Evolutionary conservation across 768 basidiomycete genomes (phyloP).

Genomic region (Boletus speciosus): DNA sequence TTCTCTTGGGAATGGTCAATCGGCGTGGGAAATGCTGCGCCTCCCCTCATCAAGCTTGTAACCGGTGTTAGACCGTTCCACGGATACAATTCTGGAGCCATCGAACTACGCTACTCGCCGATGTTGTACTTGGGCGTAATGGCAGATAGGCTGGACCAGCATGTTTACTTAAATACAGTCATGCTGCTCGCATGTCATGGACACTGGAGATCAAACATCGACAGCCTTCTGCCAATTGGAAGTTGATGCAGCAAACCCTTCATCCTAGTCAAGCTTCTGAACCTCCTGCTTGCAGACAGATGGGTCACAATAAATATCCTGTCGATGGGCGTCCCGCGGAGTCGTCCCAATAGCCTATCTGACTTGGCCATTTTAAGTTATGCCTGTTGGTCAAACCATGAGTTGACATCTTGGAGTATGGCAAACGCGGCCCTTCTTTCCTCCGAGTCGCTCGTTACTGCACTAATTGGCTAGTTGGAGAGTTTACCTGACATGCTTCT

Average conservation of each 20-base stretch:
- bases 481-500: background rate
- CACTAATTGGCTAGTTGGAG: background rate
- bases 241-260: background rate
- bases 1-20: background rate
- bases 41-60: too few species aligned
- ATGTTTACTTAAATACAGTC: too few species aligned
- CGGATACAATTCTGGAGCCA: too few species aligned
- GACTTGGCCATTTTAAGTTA: background rate
- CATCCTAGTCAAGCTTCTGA: background rate
- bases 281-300: background rate
- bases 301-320: background rate
- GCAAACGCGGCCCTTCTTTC: background rate
- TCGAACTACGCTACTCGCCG: too few species aligned
- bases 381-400: background rate
- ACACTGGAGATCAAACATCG: background rate
- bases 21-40: constrained; percentile 13
- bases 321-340: constrained; percentile 1
- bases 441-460: background rate
- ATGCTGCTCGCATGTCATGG: background rate
- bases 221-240: background rate
- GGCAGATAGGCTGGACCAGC: too few species aligned
- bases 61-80: too few species aligned
- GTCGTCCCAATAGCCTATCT: background rate
- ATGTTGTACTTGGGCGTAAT: too few species aligned
- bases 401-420: background rate